Evolutionary conservation across 805 yeast genomes (phyloP), one percentile per base, ranked within the genome.

Genomic region (Suhomyces faveliae): DNA sequence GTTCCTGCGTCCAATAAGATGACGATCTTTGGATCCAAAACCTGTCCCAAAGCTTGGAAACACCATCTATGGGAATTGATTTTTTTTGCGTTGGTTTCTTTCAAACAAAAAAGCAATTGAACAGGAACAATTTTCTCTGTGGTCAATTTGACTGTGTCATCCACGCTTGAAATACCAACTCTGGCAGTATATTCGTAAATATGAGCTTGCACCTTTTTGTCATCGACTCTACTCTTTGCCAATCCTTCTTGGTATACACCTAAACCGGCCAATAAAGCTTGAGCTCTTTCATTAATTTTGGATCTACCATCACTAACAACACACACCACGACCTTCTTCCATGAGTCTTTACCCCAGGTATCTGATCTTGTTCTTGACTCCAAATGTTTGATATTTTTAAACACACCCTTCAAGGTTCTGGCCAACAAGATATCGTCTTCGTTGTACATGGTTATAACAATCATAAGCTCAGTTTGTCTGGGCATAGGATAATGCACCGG

Each of bases 31-130:
- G 87, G 87, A 44, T 80, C 69, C 49, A 82, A 68, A 17, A 79
- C 76, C 51, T 75, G 78, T 40, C 84, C 78, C 47, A 82, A 70
- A 1, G 85, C 87, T 59, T 82, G 83, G 69, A 82, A 82, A 56
- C 84, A 78, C 87, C 87, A 82, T 51, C 87, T 67, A 60, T 82
- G 87, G 21, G 85, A 79, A 62, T 82, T 82, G 62, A 82, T 82
- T 54, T 82, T 82, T 63, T 82, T 81, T 21, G 84, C 76, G 63
- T 82, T 82, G 51, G 76, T 68, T 61, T 82, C 87, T 63, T 82
- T 82, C 53, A 82, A 66, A 49, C 85, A 81, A 53, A 82, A 76
- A 37, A 83, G 66, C 63, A 82, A 66, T 61, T 82, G 87, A 24
- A 82, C 81, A 0, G 87, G 87, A 12, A 81, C 82, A 50, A 81